Evolutionary conservation across 345 rosid genomes (phyloP), one percentile per base, ranked within the genome.

Genomic region (Capsella bursapastoris): DNA sequence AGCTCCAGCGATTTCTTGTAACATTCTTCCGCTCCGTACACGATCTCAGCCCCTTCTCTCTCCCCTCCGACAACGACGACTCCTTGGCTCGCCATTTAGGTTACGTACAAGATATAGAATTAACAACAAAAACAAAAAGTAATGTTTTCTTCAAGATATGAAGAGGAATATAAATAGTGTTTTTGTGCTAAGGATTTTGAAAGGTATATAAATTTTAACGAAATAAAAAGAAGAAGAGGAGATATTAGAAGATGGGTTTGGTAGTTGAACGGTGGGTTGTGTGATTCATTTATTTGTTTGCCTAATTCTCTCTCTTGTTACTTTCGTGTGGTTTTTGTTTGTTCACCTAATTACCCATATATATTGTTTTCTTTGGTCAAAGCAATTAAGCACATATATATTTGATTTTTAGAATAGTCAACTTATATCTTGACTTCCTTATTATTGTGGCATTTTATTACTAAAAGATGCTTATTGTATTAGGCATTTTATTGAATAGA

Each of bases 21-120:
- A 76, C 98, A 94, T 14, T 86, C 87, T 44, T 88, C 97, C 0
- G 87, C 55, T 1, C 97, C 98, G 3, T 86, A 72, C 64, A 83
- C 96, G 3, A 89, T 74, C 81, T 91, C 95, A 2, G 97, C 98
- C 1, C 95, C 93, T 0, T 70, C 88, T 12, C 90, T 84, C 67
- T 84, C 85, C 2, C 81, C 84, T 60, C 55, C 80, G 12, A 3
- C 74, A 25, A 65, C 44, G 8, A n/a, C 74, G 16, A 59, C 57
- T 7, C 32, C 82, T 50, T 11, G 28, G 65, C 57, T 79, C 2
- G 88, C 68, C 90, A 85, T 85, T 75, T 73, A 25, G 15, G 57
- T 75, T 73, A 25, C 14, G 57, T 28, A 22, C 9, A 7, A 64
- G 53, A 55, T 66, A 10, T 8, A 37, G 9, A 57, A 29, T 18